These are phyloP conservation scores for Francoa sonchifolia DNA, from an alignment of 441 rosid species.

Conservation along the genomic window DNA sequence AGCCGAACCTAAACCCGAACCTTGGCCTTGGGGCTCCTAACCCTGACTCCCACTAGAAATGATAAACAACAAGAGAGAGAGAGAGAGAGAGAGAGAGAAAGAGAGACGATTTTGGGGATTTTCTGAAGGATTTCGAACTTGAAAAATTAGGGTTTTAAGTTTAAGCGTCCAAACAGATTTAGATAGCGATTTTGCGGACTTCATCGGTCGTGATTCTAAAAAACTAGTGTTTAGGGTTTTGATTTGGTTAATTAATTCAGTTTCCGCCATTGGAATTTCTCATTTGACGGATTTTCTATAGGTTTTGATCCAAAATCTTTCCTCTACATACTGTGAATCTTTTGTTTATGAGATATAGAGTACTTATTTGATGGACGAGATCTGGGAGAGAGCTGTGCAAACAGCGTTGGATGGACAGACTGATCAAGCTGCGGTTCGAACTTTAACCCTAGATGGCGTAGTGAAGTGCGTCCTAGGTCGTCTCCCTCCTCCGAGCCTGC, in stretches of 20 bases:
- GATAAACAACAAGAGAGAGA: neutral
- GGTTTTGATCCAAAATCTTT: neutral
- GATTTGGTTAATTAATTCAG: constrained; percentile 6
- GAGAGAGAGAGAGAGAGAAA: constrained; percentile 1
- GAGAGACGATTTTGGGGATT: neutral
- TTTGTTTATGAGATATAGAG: constrained; percentile 14
- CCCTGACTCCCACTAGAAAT: neutral
- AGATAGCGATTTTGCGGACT: too few species aligned
- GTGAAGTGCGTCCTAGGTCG: constrained; percentile 56
- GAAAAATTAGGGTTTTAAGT: constrained; percentile 4
- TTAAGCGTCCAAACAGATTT: constrained; percentile 7
- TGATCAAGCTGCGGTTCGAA: constrained; percentile 27
- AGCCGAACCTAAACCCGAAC: constrained; percentile 4
- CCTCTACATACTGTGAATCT: neutral
- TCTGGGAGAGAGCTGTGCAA: constrained; percentile 69
- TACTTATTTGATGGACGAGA: constrained; percentile 49
- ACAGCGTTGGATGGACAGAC: constrained; percentile 53
- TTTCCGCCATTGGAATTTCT: neutral
- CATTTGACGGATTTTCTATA: neutral
- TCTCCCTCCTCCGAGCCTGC: constrained; percentile 38
- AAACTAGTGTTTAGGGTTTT: neutral
- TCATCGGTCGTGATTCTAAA: neutral
- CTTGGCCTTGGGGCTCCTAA: constrained; percentile 13
- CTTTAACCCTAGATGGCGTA: constrained; percentile 55
- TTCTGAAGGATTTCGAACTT: neutral